Percentiles rank a stretch among this genome's conserved stretches.
phyloP scores from a whole-genome alignment of 2,329 filamentous ascomycete species.

The Scorias spongiosa region DNA sequence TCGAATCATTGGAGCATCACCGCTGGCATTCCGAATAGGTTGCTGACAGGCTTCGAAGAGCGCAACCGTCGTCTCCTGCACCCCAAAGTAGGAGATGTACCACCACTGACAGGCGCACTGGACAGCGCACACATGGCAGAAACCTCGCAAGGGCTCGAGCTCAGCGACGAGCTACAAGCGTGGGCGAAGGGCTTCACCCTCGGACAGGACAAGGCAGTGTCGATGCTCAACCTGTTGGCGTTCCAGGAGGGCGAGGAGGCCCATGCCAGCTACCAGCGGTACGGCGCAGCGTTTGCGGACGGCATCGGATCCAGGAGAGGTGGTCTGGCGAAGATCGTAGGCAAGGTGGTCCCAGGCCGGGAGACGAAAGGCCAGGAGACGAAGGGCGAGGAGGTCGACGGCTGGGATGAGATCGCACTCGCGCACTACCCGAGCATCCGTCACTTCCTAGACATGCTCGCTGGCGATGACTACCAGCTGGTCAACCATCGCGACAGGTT shows the following conservation, averaged over 20 bases:
- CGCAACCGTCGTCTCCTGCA: slow-evolving; percentile 27
- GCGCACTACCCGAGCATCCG: slow-evolving; percentile 48
- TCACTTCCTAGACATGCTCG: slow-evolving; percentile 49
- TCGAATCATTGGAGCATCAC: slow-evolving; percentile 18
- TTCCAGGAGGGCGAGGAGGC: slow-evolving; percentile 34
- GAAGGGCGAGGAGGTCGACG: slow-evolving; percentile 10
- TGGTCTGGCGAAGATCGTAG: slow-evolving; percentile 46
- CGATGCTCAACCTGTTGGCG: slow-evolving; percentile 49
- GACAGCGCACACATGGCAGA: slow-evolving; percentile 17
- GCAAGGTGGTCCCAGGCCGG: slow-evolving; percentile 34
- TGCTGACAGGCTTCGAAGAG: slow-evolving; percentile 24
- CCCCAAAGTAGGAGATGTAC: slow-evolving; percentile 15
- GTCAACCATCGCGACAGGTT: slow-evolving; percentile 40
- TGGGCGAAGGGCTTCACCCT: slow-evolving; percentile 32
- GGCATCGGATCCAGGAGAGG: slow-evolving; percentile 37
- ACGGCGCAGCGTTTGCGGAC: slow-evolving; percentile 38
- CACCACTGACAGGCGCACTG: slow-evolving; percentile 21
- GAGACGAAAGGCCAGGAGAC: slow-evolving; percentile 16
- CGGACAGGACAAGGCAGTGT: slow-evolving; percentile 32
- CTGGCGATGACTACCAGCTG: slow-evolving; percentile 41
- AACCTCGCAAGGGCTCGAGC: slow-evolving; percentile 37
- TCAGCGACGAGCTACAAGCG: slow-evolving; percentile 33
- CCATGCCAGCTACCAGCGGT: slow-evolving; percentile 40
- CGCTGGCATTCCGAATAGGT: slow-evolving; percentile 29
- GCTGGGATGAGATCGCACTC: slow-evolving; percentile 49